These are phyloP conservation scores for Nothomitra cinnamomea DNA, from an alignment of 2,329 filamentous ascomycete species.

Conservation along the genomic window DNA sequence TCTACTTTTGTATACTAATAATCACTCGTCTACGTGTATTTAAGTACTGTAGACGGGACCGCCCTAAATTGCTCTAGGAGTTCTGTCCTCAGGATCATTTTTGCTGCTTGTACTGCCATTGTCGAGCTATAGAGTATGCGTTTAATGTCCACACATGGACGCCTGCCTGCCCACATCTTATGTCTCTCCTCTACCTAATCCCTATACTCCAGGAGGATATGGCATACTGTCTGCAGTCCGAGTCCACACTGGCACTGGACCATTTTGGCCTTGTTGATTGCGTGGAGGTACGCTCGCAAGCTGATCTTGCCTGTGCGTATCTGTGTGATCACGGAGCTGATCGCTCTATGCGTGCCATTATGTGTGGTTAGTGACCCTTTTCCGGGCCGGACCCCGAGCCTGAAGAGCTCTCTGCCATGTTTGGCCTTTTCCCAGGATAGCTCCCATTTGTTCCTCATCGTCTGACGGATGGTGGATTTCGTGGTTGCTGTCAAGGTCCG, in stretches of 20 bases:
- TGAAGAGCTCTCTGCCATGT: background rate
- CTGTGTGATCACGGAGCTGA: too few relatives aligned
- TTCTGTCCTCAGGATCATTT: constrained; percentile 19
- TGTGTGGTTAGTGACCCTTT: too few relatives aligned
- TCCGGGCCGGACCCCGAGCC: background rate
- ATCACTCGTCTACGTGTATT: too few relatives aligned
- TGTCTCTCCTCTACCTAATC: constrained; percentile 7
- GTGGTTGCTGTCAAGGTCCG: constrained; percentile 9
- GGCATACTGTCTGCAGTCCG: background rate
- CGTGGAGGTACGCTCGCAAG: background rate
- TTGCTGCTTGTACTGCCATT: constrained; percentile 20
- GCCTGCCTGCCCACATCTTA: constrained; percentile 15
- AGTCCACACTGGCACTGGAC: constrained; percentile 5
- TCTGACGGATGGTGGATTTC: constrained; percentile 8
- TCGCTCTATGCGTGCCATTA: too few relatives aligned
- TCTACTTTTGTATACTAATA: too few relatives aligned
- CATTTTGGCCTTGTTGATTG: background rate
- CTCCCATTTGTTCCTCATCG: constrained; percentile 7
- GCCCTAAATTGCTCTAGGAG: constrained; percentile 17
- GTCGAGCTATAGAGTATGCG: constrained; percentile 19
- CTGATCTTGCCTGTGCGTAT: too few relatives aligned
- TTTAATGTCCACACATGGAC: constrained; percentile 16
- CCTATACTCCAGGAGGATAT: background rate
- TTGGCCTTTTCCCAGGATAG: background rate
- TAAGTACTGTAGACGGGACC: too few relatives aligned